Base-by-base conservation (phyloP, 139 green algal species). In the Chlamydomonas sphaeroides region DNA sequence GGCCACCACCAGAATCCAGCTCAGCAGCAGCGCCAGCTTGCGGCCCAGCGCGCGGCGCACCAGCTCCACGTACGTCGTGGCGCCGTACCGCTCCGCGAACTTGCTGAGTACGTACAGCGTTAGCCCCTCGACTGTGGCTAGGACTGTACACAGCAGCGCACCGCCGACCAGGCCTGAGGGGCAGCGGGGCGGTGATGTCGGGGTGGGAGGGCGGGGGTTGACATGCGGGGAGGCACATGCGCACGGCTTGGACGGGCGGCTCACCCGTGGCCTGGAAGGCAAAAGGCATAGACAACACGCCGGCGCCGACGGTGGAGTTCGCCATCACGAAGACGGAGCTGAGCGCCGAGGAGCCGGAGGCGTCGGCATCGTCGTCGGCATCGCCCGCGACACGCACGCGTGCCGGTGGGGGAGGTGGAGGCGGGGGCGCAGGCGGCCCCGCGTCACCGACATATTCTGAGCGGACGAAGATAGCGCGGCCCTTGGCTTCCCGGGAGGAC, bases 211-310 rank as follows among this genome's bases (percentile, higher is more conserved):
- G 35, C n/a, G 57, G 57, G 28, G 26, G 57, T 51, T 23, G 25
- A 14, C 35, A 56, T 41, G 48, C 2, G 51, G 35, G 25, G 28
- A 15, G 28, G 35, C 11, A 41, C 21, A 53, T n/a, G 32, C 62
- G 32, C n/a, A 56, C 33, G 38, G 6, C n/a, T n/a, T n/a, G n/a
- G n/a, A n/a, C n/a, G n/a, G 69, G 25, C 21, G 26, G 21, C 65
- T 53, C 33, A 90, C 88, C 90, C 61, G 91, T 89, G 5, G 85
- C 88, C 1, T 80, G 73, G 57, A 96, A 96, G 1, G 93, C 93
- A 69, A 91, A 95, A 1, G 93, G 93, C n/a, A 96, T 74, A 0
- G 88, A 92, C 53, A 96, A 83, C 42, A 96, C 92, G 0, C 93
- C 93, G 5, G 92, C 93, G 5, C 93, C 93, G 1, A 96, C 92